Evolutionary conservation across 768 basidiomycete genomes (phyloP).

Genomic region (Lactarius hatsudake): DNA sequence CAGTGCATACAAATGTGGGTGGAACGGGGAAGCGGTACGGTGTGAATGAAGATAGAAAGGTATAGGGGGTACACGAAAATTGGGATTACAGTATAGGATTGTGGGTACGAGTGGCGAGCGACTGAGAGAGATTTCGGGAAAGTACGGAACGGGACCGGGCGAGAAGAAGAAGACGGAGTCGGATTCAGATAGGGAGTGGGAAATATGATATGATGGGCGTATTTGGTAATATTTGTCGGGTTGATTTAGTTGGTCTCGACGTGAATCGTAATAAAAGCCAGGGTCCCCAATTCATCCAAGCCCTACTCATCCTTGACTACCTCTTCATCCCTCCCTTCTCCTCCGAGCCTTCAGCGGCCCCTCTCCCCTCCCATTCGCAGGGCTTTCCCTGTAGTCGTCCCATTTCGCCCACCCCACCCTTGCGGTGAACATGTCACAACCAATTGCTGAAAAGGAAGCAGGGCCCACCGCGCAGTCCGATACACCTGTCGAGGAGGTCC

Average conservation of each 20-base stretch:
- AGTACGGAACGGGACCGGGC: neutral
- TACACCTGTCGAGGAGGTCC: slow-evolving; percentile 34
- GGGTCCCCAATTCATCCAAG: neutral
- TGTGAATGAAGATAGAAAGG: neutral
- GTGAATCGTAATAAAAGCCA: slow-evolving; percentile 1
- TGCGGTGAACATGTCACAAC: slow-evolving; percentile 34
- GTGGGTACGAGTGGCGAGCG: neutral
- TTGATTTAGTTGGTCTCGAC: neutral
- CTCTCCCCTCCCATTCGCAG: slow-evolving; percentile 14
- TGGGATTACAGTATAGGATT: neutral
- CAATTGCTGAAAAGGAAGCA: slow-evolving; percentile 63
- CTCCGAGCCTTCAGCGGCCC: slow-evolving; percentile 28
- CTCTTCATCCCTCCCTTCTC: slow-evolving; percentile 31
- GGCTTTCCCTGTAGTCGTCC: slow-evolving; percentile 16
- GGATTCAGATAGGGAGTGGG: slow-evolving; percentile 5
- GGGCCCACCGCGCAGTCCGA: slow-evolving; percentile 50
- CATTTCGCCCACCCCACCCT: neutral
- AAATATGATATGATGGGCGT: neutral
- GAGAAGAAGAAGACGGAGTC: neutral
- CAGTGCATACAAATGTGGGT: neutral
- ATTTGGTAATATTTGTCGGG: slow-evolving; percentile 21
- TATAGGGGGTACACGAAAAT: neutral
- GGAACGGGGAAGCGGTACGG: neutral
- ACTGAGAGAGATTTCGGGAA: neutral
- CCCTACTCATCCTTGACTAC: slow-evolving; percentile 1